phyloP scores from a whole-genome alignment of 2,329 filamentous ascomycete genomes.

The Daldinia sp. region DNA sequence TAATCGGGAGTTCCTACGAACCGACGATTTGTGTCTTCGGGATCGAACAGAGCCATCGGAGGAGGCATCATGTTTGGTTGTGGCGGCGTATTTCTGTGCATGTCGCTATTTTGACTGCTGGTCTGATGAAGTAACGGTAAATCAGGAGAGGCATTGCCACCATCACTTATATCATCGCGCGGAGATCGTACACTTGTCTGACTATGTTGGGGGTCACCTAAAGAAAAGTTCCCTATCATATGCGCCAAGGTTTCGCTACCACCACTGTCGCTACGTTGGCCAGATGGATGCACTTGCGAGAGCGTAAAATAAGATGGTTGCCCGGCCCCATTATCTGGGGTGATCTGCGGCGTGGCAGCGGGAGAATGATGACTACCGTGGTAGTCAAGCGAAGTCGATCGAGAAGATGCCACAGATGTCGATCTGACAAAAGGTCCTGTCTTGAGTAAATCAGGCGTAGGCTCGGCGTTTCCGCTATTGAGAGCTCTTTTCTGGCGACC shows the following conservation, averaged over 20 bases:
- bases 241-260: slow-evolving; percentile 85
- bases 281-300: slow-evolving; percentile 67
- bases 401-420: slow-evolving; percentile 85
- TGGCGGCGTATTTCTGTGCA: slow-evolving; percentile 67
- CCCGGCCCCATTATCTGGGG: slow-evolving; percentile 76
- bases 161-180: slow-evolving; percentile 78
- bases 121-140: slow-evolving; percentile 69
- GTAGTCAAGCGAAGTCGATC: slow-evolving; percentile 92
- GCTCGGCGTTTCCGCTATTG: slow-evolving; percentile 77
- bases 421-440: slow-evolving; percentile 89
- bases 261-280: slow-evolving; percentile 89
- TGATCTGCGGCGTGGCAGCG: slow-evolving; percentile 84
- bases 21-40: slow-evolving; percentile 87
- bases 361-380: slow-evolving; percentile 78
- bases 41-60: slow-evolving; percentile 94
- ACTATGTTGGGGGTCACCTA: slow-evolving; percentile 66
- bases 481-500: slow-evolving; percentile 95
- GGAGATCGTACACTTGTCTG: slow-evolving; percentile 63
- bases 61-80: slow-evolving; percentile 81
- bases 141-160: slow-evolving; percentile 76
- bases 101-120: slow-evolving; percentile 56
- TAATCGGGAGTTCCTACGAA: slow-evolving; percentile 99
- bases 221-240: slow-evolving; percentile 82
- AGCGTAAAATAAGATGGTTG: slow-evolving; percentile 96
- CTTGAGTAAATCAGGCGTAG: slow-evolving; percentile 91